Evolutionary conservation across 1,284 basidiomycete species (phyloP).

Genomic region (Phellopilus nigrolimitatus): DNA sequence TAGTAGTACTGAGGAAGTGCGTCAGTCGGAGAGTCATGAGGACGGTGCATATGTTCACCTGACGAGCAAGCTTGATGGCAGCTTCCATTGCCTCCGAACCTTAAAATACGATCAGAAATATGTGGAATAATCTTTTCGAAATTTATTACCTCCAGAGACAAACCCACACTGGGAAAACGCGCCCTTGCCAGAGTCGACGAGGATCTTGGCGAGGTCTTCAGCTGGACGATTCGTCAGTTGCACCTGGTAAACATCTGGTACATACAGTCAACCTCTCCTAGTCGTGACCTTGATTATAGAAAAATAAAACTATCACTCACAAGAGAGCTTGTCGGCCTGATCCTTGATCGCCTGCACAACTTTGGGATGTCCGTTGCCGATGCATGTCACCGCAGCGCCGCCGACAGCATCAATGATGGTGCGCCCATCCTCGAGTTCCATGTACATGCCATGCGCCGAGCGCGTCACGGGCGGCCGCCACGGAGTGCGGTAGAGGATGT

Average conservation of each 20-base stretch:
- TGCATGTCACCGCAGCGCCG: constrained; percentile 77
- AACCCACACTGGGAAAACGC: constrained; percentile 68
- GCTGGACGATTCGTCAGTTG: constrained; percentile 74
- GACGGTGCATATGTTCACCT: constrained; percentile 38
- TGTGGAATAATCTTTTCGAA: not conserved
- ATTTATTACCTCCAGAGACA: constrained; percentile 58
- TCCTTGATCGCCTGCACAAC: constrained; percentile 70
- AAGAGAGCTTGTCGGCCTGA: constrained; percentile 70
- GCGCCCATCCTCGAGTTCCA: constrained; percentile 62
- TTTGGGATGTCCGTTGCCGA: constrained; percentile 71
- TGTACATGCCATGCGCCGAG: constrained; percentile 62
- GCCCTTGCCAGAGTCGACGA: constrained; percentile 62
- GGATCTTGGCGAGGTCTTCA: constrained; percentile 62
- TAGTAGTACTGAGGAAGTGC: constrained; percentile 51
- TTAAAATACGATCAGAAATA: constrained; percentile 27
- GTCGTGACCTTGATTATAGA: constrained; percentile 10
- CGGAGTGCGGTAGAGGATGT: constrained; percentile 39
- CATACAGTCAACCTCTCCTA: not conserved
- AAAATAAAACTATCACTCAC: constrained; percentile 33
- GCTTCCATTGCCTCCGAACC: constrained; percentile 85
- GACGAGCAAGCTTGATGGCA: constrained; percentile 72
- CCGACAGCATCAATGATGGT: constrained; percentile 72
- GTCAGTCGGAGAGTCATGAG: not conserved
- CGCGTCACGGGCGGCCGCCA: constrained; percentile 66
- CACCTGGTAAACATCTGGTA: constrained; percentile 77